Conservation (phyloP, 768 basidiomycete genomes). For the Mycena kentingensis region DNA sequence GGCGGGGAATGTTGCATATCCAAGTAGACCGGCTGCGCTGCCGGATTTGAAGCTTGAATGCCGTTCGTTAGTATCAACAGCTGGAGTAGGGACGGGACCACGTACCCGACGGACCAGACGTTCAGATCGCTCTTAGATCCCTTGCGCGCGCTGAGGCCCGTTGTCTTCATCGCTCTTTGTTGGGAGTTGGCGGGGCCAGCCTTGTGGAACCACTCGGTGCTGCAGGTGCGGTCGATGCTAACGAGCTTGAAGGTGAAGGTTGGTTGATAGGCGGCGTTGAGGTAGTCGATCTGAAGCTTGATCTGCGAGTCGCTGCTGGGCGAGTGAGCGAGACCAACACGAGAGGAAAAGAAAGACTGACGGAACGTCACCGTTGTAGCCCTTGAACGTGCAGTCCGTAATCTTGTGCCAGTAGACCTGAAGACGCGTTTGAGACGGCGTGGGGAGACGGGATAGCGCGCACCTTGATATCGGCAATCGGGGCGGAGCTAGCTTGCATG, state of each 20-base stretch:
- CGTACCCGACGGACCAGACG: constrained; percentile 53
- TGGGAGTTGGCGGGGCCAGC: constrained; percentile 36
- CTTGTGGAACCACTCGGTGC: constrained; percentile 50
- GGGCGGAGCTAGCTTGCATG: too few relatives aligned
- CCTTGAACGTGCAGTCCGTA: too few relatives aligned
- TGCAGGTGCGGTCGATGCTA: constrained; percentile 45
- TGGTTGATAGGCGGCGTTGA: constrained; percentile 44
- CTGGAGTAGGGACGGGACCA: background rate
- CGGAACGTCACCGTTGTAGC: constrained; percentile 51
- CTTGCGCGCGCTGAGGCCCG: constrained; percentile 45
- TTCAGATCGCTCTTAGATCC: constrained; percentile 46
- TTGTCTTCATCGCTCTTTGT: constrained; percentile 52
- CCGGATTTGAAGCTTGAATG: constrained; percentile 37
- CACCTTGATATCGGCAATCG: too few relatives aligned
- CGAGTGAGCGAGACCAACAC: background rate
- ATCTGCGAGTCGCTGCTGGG: constrained; percentile 42
- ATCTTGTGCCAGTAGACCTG: too few relatives aligned
- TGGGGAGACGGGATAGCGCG: too few relatives aligned
- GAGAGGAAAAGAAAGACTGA: constrained; percentile 25
- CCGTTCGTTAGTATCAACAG: background rate
- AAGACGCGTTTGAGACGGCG: too few relatives aligned
- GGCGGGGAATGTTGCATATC: constrained; percentile 56
- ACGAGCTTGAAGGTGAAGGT: constrained; percentile 44
- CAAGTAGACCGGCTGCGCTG: constrained; percentile 46
- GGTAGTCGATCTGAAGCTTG: constrained; percentile 40